Conservation (phyloP, 352 stramenopile genomes). For the Globisporangium cylindrosporum region DNA sequence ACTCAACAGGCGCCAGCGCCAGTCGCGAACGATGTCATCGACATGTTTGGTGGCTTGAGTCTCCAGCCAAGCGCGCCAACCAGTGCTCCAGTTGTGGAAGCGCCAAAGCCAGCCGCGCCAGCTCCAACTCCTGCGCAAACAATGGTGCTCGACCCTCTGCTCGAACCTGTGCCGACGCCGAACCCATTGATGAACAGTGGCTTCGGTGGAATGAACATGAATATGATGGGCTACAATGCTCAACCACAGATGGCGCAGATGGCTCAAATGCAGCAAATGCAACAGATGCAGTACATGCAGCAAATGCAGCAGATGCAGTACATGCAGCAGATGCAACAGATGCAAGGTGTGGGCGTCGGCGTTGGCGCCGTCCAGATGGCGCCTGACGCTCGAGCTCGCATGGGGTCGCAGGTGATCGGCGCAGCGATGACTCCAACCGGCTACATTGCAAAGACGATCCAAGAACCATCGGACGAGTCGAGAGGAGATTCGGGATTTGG, state of each 20-base stretch:
- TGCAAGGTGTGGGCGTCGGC: conserved; percentile 41
- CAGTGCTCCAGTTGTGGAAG: conserved; percentile 8
- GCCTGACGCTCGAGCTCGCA: conserved; percentile 20
- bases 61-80: conserved; percentile 48
- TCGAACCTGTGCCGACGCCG: conserved; percentile 49
- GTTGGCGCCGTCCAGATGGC: conserved; percentile 27
- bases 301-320: conserved; percentile 70
- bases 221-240: conserved; percentile 63
- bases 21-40: conserved; percentile 34
- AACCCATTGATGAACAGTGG: conserved; percentile 40
- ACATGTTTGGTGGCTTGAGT: conserved; percentile 80
- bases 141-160: conserved; percentile 66
- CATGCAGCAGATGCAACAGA: conserved; percentile 77
- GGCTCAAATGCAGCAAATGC: conserved; percentile 47
- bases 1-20: conserved; percentile 31
- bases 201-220: conserved; percentile 52
- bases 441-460: conserved; percentile 88
- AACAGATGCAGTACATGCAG: conserved; percentile 68
- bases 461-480: conserved; percentile 63
- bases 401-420: conserved; percentile 76
- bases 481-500: conserved; percentile 68
- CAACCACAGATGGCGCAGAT: conserved; percentile 44
- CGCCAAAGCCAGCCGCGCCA: conserved; percentile 14
- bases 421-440: conserved; percentile 80
- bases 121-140: conserved; percentile 29